Evolutionary conservation across 257 asterid genomes (phyloP), one percentile per base, ranked within the genome.

Genomic region (Forsythia suspensa): DNA sequence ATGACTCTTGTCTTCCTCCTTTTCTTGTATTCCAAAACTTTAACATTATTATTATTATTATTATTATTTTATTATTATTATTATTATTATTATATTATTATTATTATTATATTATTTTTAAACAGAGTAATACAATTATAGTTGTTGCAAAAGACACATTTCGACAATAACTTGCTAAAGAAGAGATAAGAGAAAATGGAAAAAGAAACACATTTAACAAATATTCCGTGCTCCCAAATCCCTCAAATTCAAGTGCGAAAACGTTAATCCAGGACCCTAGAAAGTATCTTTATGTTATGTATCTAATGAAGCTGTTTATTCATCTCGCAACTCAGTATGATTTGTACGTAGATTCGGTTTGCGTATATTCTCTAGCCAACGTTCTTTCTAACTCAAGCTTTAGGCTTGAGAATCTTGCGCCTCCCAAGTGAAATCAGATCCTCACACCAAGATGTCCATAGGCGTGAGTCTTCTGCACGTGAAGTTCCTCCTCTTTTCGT

Each of bases 371-470:
- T 4, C 71, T 36, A 24, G 41, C 41, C 11, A 3, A 55, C 10
- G 41, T n/a, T n/a, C 39, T 42, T 42, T 13, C 40, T 66, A 10
- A 36, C 71, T 65, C 71, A 65, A 29, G 71, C 71, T 29, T 29
- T 65, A 36, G 71, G 71, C 18, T 66, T 66, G 71, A 66, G 71
- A 12, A 66, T 66, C 71, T 66, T 66, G 41, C n/a, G n/a, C 71
- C 41, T 66, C 71, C 71, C 71, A 66, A 5, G 71, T 66, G 42
- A 66, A 66, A 66, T 66, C 71, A 1, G 38, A 20, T 66, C 71
- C 41, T 66, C 71, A 29, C 71, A 41, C 71, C 71, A 66, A 66
- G 29, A 34, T 66, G 71, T 34, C 40, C 65, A 18, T 55, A 55
- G 29, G 65, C 65, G 2, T 29, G 29, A 55, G 65, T 55, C 65